A percentile compares a stretch with the other conserved stretches of the same genome.
These are phyloP conservation scores for Suillus lakei DNA, from an alignment of 768 basidiomycete genomes.

Conservation along the genomic window DNA sequence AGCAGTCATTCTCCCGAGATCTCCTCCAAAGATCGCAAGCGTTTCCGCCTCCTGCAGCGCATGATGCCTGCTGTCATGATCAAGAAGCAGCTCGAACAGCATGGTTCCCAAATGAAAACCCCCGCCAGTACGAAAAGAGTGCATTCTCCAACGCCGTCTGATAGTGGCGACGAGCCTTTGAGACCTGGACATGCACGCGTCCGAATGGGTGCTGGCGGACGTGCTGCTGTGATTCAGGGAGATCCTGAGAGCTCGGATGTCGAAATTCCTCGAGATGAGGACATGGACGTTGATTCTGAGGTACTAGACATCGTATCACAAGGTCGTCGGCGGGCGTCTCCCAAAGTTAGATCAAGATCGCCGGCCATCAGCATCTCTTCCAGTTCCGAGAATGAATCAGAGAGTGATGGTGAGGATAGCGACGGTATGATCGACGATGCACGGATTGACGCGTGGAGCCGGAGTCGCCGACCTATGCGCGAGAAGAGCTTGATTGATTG, in stretches of 20 bases:
- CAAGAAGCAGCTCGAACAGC: slow-evolving; percentile 33
- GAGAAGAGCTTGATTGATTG: slow-evolving; percentile 65
- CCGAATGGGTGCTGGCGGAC: slow-evolving; percentile 38
- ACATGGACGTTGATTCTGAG: slow-evolving; percentile 13
- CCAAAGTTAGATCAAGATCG: background rate
- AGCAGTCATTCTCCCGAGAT: slow-evolving; percentile 19
- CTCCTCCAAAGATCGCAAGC: slow-evolving; percentile 38
- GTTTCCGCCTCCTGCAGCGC: slow-evolving; percentile 43
- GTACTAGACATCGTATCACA: slow-evolving; percentile 16
- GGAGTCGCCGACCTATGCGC: slow-evolving; percentile 27
- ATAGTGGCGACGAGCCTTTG: slow-evolving; percentile 43
- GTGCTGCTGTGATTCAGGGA: slow-evolving; percentile 53
- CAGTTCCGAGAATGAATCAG: slow-evolving; percentile 15
- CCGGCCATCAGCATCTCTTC: slow-evolving; percentile 13
- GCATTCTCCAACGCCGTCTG: slow-evolving; percentile 18
- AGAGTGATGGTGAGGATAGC: slow-evolving; percentile 35
- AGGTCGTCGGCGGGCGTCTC: slow-evolving; percentile 7
- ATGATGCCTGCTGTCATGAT: slow-evolving; percentile 65
- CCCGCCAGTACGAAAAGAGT: slow-evolving; percentile 4
- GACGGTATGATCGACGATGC: slow-evolving; percentile 37
- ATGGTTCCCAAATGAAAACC: background rate
- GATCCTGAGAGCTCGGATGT: slow-evolving; percentile 66
- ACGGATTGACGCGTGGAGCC: slow-evolving; percentile 35
- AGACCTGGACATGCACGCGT: slow-evolving; percentile 57
- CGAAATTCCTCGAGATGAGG: slow-evolving; percentile 17